phyloP scores from a whole-genome alignment of 2,329 filamentous ascomycete species.

The Emergomyces pasteurianus region DNA sequence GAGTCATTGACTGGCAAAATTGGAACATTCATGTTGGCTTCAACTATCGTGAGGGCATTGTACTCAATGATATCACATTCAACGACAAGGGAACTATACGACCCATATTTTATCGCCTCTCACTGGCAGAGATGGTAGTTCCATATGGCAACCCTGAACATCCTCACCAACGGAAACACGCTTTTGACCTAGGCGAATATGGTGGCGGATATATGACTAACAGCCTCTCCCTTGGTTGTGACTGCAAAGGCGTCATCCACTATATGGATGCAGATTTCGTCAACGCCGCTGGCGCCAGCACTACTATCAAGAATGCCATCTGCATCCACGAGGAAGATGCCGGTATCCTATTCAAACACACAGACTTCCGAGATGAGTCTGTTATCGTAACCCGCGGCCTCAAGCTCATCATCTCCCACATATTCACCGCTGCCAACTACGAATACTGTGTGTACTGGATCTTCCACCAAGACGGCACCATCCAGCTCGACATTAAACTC shows the following conservation, averaged over 20 bases:
- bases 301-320: conserved; percentile 82
- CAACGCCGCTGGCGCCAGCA: conserved; percentile 60
- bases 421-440: conserved; percentile 94
- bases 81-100: conserved; percentile 69
- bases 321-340: conserved; percentile 92
- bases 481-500: conserved; percentile 83
- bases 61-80: conserved; percentile 80
- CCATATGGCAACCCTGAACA: conserved; percentile 49
- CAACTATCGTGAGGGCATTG: conserved; percentile 86
- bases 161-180: conserved; percentile 38
- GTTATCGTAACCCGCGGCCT: conserved; percentile 74
- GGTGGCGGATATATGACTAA: conserved; percentile 40
- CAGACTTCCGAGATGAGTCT: conserved; percentile 83
- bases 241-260: conserved; percentile 79
- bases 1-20: conserved; percentile 77
- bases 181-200: conserved; percentile 37
- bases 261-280: conserved; percentile 85
- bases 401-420: conserved; percentile 77
- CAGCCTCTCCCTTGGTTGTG: conserved; percentile 34
- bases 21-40: conserved; percentile 90
- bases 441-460: conserved; percentile 85
- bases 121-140: conserved; percentile 86
- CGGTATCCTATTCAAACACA: conserved; percentile 89
- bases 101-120: conserved; percentile 78
- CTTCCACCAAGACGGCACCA: conserved; percentile 82